Evolutionary conservation across 2,329 filamentous ascomycete species (phyloP), one percentile per base, ranked within the genome.

Genomic region (Fusarium solani-melongenae): DNA sequence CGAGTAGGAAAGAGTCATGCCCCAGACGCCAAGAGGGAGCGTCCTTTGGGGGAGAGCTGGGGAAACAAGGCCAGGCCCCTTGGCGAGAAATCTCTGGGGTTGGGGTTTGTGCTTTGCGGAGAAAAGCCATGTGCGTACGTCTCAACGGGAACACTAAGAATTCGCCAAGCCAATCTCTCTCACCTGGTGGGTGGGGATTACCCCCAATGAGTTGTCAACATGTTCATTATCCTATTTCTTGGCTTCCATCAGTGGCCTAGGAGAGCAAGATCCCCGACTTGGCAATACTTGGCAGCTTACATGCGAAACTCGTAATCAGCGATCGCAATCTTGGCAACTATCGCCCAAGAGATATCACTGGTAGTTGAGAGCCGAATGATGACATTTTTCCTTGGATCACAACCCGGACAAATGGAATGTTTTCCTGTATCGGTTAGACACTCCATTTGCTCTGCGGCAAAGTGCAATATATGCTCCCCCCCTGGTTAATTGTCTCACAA

Each of bases 301-400:
- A 60, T 49, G 15, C 41, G 57, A 60, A 44, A 60, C 27, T 44
- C 41, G 27, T 31, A 60, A 44, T 44, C 51, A 44, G 22, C 57
- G 57, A 60, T 60, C 57, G 10, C 57, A 46, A 41, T 49, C 57
- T 60, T 60, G 57, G 57, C 57, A 60, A 34, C 34, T 29, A 49
- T 24, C 57, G 31, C 27, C 14, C 27, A 29, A 60, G 41, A 31
- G 24, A 46, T 44, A 22, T 20, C n/a, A 60, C 27, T 44, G 57
- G 57, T 31, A 46, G 57, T 34, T 60, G 38, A 49, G 57, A n/a
- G 41, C 36, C 57, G 22, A 60, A 24, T 49, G 33, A 58, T 39
- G 55, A 33, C 51, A 55, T 55, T 55, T 55, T 55, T 33, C 27
- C 49, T 53, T 53, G 49, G 27, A 24, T 53, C 27, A 15, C 17